Percentiles rank a stretch among this genome's conserved stretches.
These are phyloP conservation scores for Eragrostis tef DNA, from an alignment of 202 grass and related monocot genomes.

Conservation along the genomic window DNA sequence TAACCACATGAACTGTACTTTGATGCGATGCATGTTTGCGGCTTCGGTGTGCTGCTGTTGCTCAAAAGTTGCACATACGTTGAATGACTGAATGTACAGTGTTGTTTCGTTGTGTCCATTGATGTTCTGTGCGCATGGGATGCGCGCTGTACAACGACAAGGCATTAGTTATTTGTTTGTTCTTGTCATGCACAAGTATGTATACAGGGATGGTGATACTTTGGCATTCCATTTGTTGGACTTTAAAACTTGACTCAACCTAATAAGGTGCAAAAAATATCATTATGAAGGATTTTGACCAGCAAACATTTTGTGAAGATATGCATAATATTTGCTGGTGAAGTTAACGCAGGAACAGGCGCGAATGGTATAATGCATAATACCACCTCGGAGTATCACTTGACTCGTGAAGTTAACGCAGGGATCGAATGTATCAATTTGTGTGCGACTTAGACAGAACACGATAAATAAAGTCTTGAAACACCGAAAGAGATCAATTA, in stretches of 20 bases:
- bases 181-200: slow-evolving; percentile 35
- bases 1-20: not conserved
- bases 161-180: slow-evolving; percentile 49
- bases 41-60: not conserved
- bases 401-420: no score
- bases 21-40: not conserved
- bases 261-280: no score
- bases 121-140: not conserved
- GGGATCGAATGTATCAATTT: no score
- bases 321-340: no score
- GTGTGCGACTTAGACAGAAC: no score
- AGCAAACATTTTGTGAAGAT: no score
- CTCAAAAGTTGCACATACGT: slow-evolving; percentile 14
- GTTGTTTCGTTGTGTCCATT: slow-evolving; percentile 43
- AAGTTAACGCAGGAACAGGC: no score
- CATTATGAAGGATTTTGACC: no score
- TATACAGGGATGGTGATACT: slow-evolving; percentile 17
- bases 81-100: slow-evolving; percentile 44
- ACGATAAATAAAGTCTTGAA: no score
- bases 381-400: no score
- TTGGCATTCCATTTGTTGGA: not conserved
- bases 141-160: not conserved
- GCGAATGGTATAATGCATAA: no score
- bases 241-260: not conserved
- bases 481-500: no score